Evolutionary conservation across 148 eudicot species (phyloP), one percentile per base, ranked within the genome.

Genomic region (Salicornia ramosissima): DNA sequence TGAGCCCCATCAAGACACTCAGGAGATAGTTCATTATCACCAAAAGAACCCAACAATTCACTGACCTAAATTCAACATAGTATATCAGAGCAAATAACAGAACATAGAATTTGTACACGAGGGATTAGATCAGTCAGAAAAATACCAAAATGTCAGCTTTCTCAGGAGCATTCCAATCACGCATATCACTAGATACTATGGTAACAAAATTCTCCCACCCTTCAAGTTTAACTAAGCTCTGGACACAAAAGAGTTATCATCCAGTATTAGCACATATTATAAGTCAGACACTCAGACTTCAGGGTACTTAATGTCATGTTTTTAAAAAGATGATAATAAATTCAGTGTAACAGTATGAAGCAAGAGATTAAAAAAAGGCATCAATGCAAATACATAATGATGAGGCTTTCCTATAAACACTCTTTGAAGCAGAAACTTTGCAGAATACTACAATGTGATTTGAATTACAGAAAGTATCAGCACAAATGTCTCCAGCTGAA

Each of bases 1-100:
- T 81, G 90, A 75, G 98, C 98, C 62, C 98, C 98, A 86, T 94
- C 98, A 64, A 94, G 89, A 74, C 98, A 94, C 77, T 94, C 98
- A 18, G 98, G 98, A 75, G 98, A 94, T 68, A 94, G 89, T 76
- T 94, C 98, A 78, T 94, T 94, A 88, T 94, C 98, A 64, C 97
- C 98, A 71, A 94, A 94, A 62, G 98, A 94, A 26, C 98, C 98
- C 73, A 94, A 72, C 82, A 94, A 77, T 70, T 94, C 98, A 80
- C 98, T 94, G 58, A 94, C 98, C 98, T 93, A 55, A 53, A 78
- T 65, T 51, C 25, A 79, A 40, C 53, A 22, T 15, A 6, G 28
- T 13, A 51, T 52, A 65, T 34, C 46, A 46, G 63, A 22, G 57
- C 59, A 63, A 68, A 56, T 75, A 57, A 71, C 69, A 30, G 13